Evolutionary conservation across 768 basidiomycete genomes (phyloP).

Genomic region (Serendipita vermifera): DNA sequence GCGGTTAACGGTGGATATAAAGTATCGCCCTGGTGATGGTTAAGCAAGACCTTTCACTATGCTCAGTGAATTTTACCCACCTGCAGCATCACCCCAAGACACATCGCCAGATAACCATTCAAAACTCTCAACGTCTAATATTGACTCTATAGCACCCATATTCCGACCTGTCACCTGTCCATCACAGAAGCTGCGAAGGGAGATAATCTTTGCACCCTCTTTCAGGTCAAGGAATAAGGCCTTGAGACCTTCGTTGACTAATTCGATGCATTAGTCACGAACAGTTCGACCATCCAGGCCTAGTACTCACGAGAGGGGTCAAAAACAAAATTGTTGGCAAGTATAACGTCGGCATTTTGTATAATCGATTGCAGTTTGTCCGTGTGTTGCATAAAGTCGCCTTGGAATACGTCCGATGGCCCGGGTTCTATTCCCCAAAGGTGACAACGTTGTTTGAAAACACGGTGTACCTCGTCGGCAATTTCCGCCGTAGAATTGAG

Average conservation of each 20-base stretch:
- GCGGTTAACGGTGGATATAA: background rate
- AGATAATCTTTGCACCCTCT: slow-evolving; percentile 82
- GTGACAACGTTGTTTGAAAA: slow-evolving; percentile 61
- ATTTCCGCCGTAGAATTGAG: slow-evolving; percentile 67
- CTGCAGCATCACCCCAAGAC: background rate
- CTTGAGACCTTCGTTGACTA: slow-evolving; percentile 78
- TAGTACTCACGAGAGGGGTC: slow-evolving; percentile 25
- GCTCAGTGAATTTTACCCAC: background rate
- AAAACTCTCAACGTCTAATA: background rate
- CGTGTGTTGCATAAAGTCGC: slow-evolving; percentile 64
- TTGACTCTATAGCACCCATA: background rate
- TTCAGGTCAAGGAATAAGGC: slow-evolving; percentile 90
- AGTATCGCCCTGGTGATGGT: background rate
- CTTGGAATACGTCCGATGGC: slow-evolving; percentile 65
- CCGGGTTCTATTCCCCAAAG: slow-evolving; percentile 86
- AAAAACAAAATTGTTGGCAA: slow-evolving; percentile 88
- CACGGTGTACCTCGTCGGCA: slow-evolving; percentile 60
- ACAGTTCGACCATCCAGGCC: background rate
- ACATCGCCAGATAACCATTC: background rate
- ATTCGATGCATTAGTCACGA: slow-evolving; percentile 9
- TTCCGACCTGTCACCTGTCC: background rate
- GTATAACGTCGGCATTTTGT: slow-evolving; percentile 72
- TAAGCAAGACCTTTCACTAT: too few relatives aligned
- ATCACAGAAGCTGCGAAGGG: slow-evolving; percentile 29
- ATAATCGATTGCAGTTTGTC: slow-evolving; percentile 55